Evolutionary conservation across 495 filamentous ascomycete species (phyloP), one percentile per base, ranked within the genome.

Genomic region (Xylaria nigripes): DNA sequence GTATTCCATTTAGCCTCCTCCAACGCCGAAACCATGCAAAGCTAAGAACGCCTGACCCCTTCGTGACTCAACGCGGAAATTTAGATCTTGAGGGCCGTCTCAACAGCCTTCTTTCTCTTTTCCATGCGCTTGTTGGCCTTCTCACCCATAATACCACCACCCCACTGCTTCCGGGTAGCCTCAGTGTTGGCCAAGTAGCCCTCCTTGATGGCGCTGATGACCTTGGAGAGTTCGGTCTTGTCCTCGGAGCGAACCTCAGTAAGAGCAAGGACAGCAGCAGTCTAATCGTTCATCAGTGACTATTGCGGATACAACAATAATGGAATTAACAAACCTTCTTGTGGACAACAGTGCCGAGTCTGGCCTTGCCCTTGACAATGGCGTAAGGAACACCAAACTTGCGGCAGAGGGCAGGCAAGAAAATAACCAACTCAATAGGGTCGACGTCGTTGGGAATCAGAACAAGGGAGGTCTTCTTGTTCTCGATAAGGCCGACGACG

Each of bases 351-450:
- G 93, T 96, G 65, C 94, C 94, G 66, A 97, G 88, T 75, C 94
- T 84, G 62, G 94, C 92, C 86, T 99, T 99, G 76, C 94, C 94
- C 86, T 97, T 99, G 69, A 97, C 84, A 68, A 99, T 99, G 70
- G 90, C 92, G 74, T 96, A 99, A 51, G 94, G 94, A 61, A 98
- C 82, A 77, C 94, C 94, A 90, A 99, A 97, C 89, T 99, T 99
- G 75, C 89, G 85, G 86, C 94, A 99, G 66, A 99, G 84, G 70
- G 94, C 90, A 60, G 94, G 94, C 53, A 99, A 82, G 89, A 95
- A 99, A 76, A 97, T 86, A 72, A 99, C 94, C 65, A 99, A 76
- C 83, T 99, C 94, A 75, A 99, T 97, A 61, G 94, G 94, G 81
- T 99, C 94, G 68, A 99, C 94, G 72, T 99, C 94, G 78, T 99